Evolutionary conservation across 495 filamentous ascomycete genomes (phyloP).

Genomic region (Penicillium desertorum): DNA sequence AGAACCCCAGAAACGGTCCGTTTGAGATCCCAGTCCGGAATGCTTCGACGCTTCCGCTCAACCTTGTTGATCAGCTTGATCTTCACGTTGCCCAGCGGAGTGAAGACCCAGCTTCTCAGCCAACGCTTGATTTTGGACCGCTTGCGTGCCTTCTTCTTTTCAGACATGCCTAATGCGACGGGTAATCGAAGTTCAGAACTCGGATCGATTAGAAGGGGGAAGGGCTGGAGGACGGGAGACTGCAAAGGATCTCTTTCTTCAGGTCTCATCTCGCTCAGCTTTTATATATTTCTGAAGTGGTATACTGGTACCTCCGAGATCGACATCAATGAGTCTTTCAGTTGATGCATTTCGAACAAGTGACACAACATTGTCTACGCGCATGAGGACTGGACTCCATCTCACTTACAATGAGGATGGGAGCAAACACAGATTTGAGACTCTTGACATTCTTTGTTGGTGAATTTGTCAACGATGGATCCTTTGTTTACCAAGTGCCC

Average conservation of each 20-base stretch:
- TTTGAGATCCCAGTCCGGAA: neutral
- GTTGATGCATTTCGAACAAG: neutral
- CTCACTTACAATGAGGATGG: constrained; percentile 1
- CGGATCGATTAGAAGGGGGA: neutral
- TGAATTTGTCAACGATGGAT: neutral
- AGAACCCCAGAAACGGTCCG: neutral
- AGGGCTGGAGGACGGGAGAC: neutral
- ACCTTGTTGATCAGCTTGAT: constrained; percentile 4
- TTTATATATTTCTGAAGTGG: neutral
- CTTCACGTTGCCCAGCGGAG: neutral
- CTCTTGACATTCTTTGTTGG: neutral
- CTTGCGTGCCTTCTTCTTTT: neutral
- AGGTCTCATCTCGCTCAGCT: neutral
- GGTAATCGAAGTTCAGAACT: neutral
- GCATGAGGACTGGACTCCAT: neutral
- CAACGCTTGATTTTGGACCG: neutral
- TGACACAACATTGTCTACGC: neutral
- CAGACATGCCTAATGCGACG: neutral
- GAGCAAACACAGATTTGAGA: neutral
- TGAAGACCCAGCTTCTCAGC: constrained; percentile 3
- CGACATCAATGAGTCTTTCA: neutral
- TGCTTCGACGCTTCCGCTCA: neutral
- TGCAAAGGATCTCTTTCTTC: neutral
- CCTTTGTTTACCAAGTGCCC: neutral
- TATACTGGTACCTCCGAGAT: constrained; percentile 4